These are phyloP conservation scores for Tetrahymena malaccensis DNA, from an alignment of 73 alveolate genomes.

Conservation along the genomic window DNA sequence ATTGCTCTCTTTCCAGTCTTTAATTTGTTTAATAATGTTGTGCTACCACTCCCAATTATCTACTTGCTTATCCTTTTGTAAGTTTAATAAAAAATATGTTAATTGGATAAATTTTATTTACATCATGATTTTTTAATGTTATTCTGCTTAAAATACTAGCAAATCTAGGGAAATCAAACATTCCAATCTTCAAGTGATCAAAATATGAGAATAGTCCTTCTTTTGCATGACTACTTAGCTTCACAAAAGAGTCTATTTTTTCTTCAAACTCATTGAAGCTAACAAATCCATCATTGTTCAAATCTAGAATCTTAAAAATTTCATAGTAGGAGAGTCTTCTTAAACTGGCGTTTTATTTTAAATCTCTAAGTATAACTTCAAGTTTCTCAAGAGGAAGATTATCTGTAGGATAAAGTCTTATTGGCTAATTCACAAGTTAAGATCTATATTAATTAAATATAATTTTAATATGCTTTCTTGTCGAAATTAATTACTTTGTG, in stretches of 20 bases:
- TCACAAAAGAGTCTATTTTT: conserved; percentile 41
- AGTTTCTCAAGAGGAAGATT: not conserved
- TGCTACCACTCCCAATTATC: conserved; percentile 65
- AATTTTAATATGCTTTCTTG: not conserved
- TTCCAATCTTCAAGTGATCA: conserved; percentile 51
- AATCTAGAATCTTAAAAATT: conserved; percentile 6
- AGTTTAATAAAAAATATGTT: not conserved
- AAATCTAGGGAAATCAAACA: conserved; percentile 57
- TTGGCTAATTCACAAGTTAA: not conserved
- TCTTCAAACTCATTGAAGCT: conserved; percentile 43
- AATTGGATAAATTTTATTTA: not conserved
- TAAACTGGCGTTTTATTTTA: not conserved
- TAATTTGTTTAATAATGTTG: conserved; percentile 20
- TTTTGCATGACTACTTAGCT: conserved; percentile 36
- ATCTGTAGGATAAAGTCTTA: not conserved
- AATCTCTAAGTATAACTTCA: not conserved
- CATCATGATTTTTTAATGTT: conserved; percentile 6
- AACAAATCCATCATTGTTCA: conserved; percentile 47
- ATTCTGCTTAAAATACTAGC: conserved; percentile 25
- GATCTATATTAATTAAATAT: not conserved
- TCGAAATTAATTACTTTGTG: not conserved
- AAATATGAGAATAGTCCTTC: conserved; percentile 59
- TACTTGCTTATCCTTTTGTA: not conserved
- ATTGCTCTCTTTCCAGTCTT: conserved; percentile 42
- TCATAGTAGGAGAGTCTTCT: not conserved